Evolutionary conservation across 2,329 filamentous ascomycete genomes (phyloP).

Genomic region (Thielaviopsis ethacetica): DNA sequence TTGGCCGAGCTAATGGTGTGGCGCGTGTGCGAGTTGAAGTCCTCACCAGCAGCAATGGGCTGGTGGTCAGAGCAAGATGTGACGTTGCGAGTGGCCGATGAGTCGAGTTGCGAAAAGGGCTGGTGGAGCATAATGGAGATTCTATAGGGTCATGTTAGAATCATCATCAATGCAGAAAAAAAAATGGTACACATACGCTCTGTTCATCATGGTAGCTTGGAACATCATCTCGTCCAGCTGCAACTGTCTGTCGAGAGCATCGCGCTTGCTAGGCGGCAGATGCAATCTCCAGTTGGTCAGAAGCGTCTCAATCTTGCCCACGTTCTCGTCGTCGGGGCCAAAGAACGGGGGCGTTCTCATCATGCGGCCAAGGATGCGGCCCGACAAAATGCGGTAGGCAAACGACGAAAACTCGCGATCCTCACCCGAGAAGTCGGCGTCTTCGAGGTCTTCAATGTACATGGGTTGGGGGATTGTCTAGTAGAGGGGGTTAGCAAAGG

Average conservation of each 20-base stretch:
- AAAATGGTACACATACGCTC: slow-evolving; percentile 30
- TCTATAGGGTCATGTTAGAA: neutral
- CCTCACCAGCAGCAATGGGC: slow-evolving; percentile 29
- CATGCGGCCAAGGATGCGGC: slow-evolving; percentile 61
- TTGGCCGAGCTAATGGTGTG: slow-evolving; percentile 69
- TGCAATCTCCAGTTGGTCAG: slow-evolving; percentile 65
- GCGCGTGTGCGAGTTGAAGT: slow-evolving; percentile 52
- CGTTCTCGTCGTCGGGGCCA: slow-evolving; percentile 36
- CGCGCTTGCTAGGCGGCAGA: slow-evolving; percentile 54
- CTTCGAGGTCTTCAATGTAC: slow-evolving; percentile 60
- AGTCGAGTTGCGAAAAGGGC: slow-evolving; percentile 59
- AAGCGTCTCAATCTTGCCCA: slow-evolving; percentile 34
- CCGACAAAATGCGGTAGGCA: slow-evolving; percentile 67
- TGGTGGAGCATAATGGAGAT: slow-evolving; percentile 63
- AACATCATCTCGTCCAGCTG: slow-evolving; percentile 81
- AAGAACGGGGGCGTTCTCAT: slow-evolving; percentile 40
- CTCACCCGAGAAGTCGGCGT: slow-evolving; percentile 54
- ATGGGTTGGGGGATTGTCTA: slow-evolving; percentile 42
- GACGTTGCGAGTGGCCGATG: slow-evolving; percentile 37
- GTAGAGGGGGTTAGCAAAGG: slow-evolving; percentile 3
- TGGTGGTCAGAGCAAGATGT: slow-evolving; percentile 51
- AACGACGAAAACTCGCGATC: slow-evolving; percentile 66
- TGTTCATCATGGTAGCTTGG: slow-evolving; percentile 68
- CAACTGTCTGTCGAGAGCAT: slow-evolving; percentile 52
- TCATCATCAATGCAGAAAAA: too few relatives aligned